phyloP scores from a whole-genome alignment of 1,139 yeast species.

The Wickerhamomyces sp. region DNA sequence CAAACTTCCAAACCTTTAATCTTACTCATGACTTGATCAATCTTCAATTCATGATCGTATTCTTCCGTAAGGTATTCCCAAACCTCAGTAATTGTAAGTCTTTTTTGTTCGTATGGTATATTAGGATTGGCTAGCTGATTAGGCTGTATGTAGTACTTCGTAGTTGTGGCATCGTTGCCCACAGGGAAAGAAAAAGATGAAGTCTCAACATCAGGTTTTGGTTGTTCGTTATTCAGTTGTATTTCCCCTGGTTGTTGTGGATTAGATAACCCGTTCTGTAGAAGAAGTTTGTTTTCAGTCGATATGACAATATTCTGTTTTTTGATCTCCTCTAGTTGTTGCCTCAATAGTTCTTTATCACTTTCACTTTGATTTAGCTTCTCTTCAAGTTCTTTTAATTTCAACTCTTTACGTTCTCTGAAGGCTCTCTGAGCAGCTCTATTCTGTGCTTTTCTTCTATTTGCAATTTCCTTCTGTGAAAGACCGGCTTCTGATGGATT shows the following conservation, averaged over 20 bases:
- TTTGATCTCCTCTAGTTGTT: conserved; percentile 50
- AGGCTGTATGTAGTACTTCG: conserved; percentile 1
- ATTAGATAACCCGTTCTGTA: conserved; percentile 24
- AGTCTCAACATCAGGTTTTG: background rate
- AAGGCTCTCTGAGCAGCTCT: conserved; percentile 90
- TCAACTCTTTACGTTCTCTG: conserved; percentile 76
- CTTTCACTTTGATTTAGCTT: conserved; percentile 56
- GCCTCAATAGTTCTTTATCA: conserved; percentile 46
- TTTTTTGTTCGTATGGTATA: conserved; percentile 26
- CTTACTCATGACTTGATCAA: conserved; percentile 49
- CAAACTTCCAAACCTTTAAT: conserved; percentile 68
- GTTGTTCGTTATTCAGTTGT: background rate
- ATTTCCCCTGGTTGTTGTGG: background rate
- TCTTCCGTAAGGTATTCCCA: conserved; percentile 71
- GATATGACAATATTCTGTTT: conserved; percentile 49
- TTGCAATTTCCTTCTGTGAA: conserved; percentile 19
- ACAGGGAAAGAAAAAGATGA: conserved; percentile 24
- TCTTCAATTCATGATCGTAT: conserved; percentile 48
- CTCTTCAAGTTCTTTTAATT: conserved; percentile 60
- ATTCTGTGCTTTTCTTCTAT: conserved; percentile 61
- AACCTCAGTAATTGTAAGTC: conserved; percentile 70
- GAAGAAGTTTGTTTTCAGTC: conserved; percentile 55
- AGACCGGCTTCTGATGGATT: conserved; percentile 9
- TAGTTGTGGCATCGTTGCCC: conserved; percentile 15
- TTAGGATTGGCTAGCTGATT: conserved; percentile 13